phyloP scores from a whole-genome alignment of 2,329 filamentous ascomycete species.

The Sarocladium brachiariae region DNA sequence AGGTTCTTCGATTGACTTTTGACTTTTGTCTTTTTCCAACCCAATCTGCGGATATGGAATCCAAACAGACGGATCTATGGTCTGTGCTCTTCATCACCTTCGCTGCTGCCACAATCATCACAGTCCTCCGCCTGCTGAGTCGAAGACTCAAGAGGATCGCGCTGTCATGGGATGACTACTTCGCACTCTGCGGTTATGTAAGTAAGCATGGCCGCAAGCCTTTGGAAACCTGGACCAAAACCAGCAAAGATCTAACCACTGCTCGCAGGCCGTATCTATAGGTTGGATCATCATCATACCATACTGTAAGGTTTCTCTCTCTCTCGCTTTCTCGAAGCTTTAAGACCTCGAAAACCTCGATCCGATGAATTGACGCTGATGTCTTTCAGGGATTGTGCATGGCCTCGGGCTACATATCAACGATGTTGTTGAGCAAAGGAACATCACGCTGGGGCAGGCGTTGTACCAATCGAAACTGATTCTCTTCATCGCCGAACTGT shows the following conservation, averaged over 20 bases:
- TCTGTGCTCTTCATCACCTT: conserved; percentile 11
- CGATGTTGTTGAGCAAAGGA: conserved; percentile 4
- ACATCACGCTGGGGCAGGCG: background rate
- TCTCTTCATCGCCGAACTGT: conserved; percentile 14
- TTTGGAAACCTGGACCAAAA: too few species aligned
- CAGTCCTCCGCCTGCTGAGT: conserved; percentile 11
- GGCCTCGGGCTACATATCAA: conserved; percentile 12
- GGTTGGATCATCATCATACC: conserved; percentile 11
- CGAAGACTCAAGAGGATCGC: conserved; percentile 10
- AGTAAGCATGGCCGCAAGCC: too few species aligned
- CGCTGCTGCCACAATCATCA: conserved; percentile 10
- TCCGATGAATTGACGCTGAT: background rate
- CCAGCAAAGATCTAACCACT: too few species aligned
- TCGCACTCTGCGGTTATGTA: conserved; percentile 11
- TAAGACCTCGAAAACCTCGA: too few species aligned
- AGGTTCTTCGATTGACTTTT: too few species aligned
- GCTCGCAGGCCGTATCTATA: conserved; percentile 8
- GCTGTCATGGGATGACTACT: conserved; percentile 13
- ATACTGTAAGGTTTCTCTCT: conserved; percentile 13
- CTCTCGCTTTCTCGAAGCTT: too few species aligned
- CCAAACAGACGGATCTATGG: conserved; percentile 12
- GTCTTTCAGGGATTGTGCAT: conserved; percentile 9
- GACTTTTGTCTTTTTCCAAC: too few species aligned
- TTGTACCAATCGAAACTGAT: conserved; percentile 5
- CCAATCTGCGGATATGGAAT: conserved; percentile 10